Percentiles rank a stretch among this genome's conserved stretches.
Conservation (phyloP, 2,329 filamentous ascomycete genomes). For the Trichoderma harzianum region DNA sequence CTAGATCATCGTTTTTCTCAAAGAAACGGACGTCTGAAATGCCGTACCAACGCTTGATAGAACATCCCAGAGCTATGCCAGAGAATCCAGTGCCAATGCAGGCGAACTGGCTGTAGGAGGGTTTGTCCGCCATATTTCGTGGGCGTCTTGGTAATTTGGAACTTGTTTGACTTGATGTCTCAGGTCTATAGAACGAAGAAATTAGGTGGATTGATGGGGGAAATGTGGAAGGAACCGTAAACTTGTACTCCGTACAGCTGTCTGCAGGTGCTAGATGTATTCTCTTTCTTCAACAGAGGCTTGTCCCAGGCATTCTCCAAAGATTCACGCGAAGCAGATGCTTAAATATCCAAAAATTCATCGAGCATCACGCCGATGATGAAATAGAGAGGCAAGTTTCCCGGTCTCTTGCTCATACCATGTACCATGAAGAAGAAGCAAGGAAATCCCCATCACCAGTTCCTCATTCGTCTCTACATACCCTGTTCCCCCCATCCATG, state of each 20-base stretch:
- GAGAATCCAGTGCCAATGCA: slow-evolving; percentile 60
- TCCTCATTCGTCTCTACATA: background rate
- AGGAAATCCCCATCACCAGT: background rate
- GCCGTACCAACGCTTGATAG: slow-evolving; percentile 53
- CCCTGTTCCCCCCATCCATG: background rate
- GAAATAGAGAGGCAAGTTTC: background rate
- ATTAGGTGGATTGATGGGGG: background rate
- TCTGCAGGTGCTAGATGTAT: background rate
- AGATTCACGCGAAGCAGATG: background rate
- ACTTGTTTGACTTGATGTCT: background rate
- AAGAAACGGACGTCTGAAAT: slow-evolving; percentile 60
- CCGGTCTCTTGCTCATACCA: background rate
- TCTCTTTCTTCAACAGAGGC: background rate
- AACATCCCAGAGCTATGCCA: slow-evolving; percentile 59
- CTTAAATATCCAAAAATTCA: background rate
- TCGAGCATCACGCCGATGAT: background rate
- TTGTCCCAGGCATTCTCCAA: background rate
- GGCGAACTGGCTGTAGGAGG: slow-evolving; percentile 37
- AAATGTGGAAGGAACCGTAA: background rate
- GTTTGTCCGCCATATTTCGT: background rate
- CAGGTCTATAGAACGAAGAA: background rate
- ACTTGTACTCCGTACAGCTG: background rate
- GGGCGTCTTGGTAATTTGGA: background rate
- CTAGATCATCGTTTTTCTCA: slow-evolving; percentile 54
- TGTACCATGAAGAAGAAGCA: background rate